Evolutionary conservation across 805 yeast genomes (phyloP), one percentile per base, ranked within the genome.

Genomic region (Lipomyces orientalis): DNA sequence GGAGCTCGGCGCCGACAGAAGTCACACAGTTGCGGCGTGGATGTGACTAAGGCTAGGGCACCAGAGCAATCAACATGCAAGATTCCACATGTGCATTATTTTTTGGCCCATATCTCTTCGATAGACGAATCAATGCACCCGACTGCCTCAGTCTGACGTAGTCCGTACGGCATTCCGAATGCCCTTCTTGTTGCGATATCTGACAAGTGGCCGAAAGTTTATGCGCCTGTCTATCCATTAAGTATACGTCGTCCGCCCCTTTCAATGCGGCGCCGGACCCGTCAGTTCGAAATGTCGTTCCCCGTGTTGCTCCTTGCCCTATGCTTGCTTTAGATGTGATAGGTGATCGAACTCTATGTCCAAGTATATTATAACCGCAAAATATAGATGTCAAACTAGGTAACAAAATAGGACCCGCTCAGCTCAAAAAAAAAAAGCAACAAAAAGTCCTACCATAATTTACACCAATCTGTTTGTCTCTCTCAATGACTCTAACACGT

Each of bases 391-490:
- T 8, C 49, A 43, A 43, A 19, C 22, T 5, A 43, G 22, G 4
- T 10, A 43, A 43, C 49, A 43, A 43, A 43, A 3, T 9, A 16
- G 22, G 7, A 43, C 8, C 19, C 19, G 2, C n/a, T 35, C n/a
- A 43, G n/a, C 25, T 22, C 29, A 25, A 25, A 43, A 43, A 25
- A 25, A 43, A 43, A 37, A 37, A 10, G 22, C 22, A 16, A 25
- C 4, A 43, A 43, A 6, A 16, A 43, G 5, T 43, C 49, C 22
- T 3, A 9, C 19, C 19, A 31, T 22, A 35, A 35, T n/a, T 54
- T 31, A 63, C 58, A 58, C 16, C 55, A 63, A 35, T 34, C 62
- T 63, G 55, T 61, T 57, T 4, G 37, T 10, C 16, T 37, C 52
- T 29, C 43, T 34, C 8, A 58, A 22, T 4, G 62, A 19, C 43